A percentile compares a stretch with the other conserved stretches of the same genome.
phyloP scores from a whole-genome alignment of 805 yeast genomes.

The Ogataea methanolica region DNA sequence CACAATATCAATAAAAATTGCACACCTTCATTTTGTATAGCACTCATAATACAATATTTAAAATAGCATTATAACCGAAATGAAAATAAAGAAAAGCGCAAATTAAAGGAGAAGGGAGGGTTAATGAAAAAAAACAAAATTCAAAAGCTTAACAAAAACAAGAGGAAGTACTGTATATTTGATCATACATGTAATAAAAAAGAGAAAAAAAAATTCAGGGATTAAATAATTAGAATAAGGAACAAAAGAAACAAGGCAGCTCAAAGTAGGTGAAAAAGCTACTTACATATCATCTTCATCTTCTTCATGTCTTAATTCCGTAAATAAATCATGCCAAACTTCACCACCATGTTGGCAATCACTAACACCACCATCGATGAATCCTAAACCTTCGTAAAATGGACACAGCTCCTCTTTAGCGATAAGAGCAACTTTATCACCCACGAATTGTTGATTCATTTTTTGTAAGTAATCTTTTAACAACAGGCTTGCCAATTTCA shows the following conservation, averaged over 20 bases:
- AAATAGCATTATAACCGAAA: too few relatives aligned
- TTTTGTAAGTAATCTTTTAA: constrained; percentile 89
- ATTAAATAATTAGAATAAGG: background rate
- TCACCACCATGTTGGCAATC: constrained; percentile 53
- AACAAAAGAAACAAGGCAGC: background rate
- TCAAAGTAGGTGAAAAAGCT: background rate
- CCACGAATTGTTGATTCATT: constrained; percentile 80
- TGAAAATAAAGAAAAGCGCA: too few relatives aligned
- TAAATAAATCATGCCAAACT: constrained; percentile 55
- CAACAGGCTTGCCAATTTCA: constrained; percentile 76
- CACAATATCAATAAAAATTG: too few relatives aligned
- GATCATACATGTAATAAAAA: too few relatives aligned
- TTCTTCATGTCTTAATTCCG: constrained; percentile 38
- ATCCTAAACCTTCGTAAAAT: constrained; percentile 81
- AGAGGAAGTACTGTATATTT: too few relatives aligned
- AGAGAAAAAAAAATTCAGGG: too few relatives aligned
- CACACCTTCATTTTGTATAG: too few relatives aligned
- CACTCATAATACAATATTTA: too few relatives aligned
- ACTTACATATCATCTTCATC: constrained; percentile 32
- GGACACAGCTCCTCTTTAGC: constrained; percentile 66
- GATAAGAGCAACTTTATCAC: constrained; percentile 68
- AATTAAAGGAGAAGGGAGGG: too few relatives aligned
- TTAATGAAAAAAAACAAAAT: too few relatives aligned
- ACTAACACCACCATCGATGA: constrained; percentile 63
- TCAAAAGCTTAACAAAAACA: too few relatives aligned